Base-by-base conservation (phyloP, 768 basidiomycete species). In the Amanita muscaria region DNA sequence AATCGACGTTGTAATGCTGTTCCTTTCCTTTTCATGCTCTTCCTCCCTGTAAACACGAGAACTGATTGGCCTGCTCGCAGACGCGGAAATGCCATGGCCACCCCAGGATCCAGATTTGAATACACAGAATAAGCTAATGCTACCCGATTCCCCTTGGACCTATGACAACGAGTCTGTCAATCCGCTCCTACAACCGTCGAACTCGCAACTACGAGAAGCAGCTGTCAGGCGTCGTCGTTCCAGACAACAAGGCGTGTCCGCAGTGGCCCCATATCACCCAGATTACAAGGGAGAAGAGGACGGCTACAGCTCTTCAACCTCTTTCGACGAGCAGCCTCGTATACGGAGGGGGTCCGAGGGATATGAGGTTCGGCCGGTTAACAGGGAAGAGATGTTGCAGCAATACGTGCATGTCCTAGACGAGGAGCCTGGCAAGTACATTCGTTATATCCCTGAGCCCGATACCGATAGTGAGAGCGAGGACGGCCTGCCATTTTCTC, bases 311-410 rank as follows among this genome's bases (percentile, higher is more conserved):
- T 59, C 62, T 16, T 56, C 47, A 7, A 57, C 53, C 23, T 50
- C 53, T 41, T 59, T 66, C 12, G 58, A 59, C 12, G 50, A 51
- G 23, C 42, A 53, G 25, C 49, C 56, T 5, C 61, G 59, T 24
- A 67, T 86, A 37, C 69, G 88, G 42, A 64, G 76, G 34, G 88
- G 88, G 16, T 90, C 87, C 11, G 89, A 91, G 63, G 88, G 88
- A 3, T 86, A 80, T 52, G 88, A 91, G 56, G 78, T 86, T 36
- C 72, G 70, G 11, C 63, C 74, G 9, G 62, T 74, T 29, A 67
- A 75, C 35, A 67, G 88, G 46, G 83, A 88, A 54, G 75, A 73
- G 35, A 70, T 88, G 65, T 60, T 89, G 31, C 63, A 59, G 46
- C 64, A 69, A 39, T 81, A 84, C 59, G 59, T 88, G 24, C 61